Evolutionary conservation across 768 basidiomycete species (phyloP).

Genomic region (Scleroderma citrinum): DNA sequence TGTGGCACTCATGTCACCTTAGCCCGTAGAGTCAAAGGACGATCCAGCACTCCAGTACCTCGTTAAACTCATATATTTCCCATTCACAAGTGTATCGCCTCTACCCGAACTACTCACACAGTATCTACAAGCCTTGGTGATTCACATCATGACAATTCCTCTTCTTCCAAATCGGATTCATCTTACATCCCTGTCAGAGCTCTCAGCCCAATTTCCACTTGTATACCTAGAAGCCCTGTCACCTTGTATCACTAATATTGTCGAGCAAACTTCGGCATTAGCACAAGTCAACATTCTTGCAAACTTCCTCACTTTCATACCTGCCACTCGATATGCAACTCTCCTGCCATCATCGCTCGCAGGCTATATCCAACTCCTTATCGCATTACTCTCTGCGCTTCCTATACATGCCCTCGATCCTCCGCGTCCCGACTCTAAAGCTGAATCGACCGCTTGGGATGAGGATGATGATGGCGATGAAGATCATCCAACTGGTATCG

Average conservation of each 20-base stretch:
- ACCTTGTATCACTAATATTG: conserved; percentile 25
- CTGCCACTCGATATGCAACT: conserved; percentile 48
- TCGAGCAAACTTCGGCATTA: conserved; percentile 25
- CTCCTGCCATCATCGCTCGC: conserved; percentile 41
- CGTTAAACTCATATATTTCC: conserved; percentile 22
- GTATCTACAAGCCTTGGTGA: conserved; percentile 39
- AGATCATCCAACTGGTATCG: conserved; percentile 25
- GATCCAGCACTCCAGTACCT: conserved; percentile 23
- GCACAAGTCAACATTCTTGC: conserved; percentile 57
- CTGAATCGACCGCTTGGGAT: conserved; percentile 10
- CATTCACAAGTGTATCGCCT: conserved; percentile 20
- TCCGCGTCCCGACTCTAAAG: conserved; percentile 17
- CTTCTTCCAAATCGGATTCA: conserved; percentile 74
- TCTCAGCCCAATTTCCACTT: conserved; percentile 64
- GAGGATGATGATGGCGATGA: conserved; percentile 39
- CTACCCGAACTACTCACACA: conserved; percentile 25
- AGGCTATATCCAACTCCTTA: conserved; percentile 50
- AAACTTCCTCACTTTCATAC: conserved; percentile 61
- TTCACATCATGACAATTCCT: conserved; percentile 63
- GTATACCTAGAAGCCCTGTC: conserved; percentile 31
- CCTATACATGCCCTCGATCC: conserved; percentile 52
- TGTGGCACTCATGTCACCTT: conserved; percentile 1
- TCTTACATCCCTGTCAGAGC: conserved; percentile 50
- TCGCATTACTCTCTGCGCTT: conserved; percentile 44
- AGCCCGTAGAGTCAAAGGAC: conserved; percentile 57